Evolutionary conservation across 179 eudicot species (phyloP).

Genomic region (Spergularia azorica): DNA sequence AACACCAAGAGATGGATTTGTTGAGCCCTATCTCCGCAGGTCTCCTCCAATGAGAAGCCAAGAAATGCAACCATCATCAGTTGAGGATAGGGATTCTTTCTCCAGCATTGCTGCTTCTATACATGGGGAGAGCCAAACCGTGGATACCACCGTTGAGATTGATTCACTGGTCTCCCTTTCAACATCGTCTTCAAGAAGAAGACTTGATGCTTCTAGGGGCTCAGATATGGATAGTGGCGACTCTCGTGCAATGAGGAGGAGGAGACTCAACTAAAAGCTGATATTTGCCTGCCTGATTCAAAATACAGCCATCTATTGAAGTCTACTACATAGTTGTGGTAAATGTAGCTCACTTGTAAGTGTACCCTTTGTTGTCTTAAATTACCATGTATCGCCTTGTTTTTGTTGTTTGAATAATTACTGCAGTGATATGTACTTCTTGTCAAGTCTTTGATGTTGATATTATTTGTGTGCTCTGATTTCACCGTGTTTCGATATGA

Average conservation of each 20-base stretch:
- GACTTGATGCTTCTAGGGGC: constrained; percentile 63
- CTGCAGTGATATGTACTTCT: constrained; percentile 26
- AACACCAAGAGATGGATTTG: constrained; percentile 43
- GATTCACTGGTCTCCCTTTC: constrained; percentile 77
- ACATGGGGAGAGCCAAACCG: constrained; percentile 80
- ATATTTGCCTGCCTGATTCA: neutral
- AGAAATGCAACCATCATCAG: constrained; percentile 49
- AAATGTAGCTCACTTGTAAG: constrained; percentile 29
- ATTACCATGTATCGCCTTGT: constrained; percentile 21
- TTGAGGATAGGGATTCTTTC: constrained; percentile 85
- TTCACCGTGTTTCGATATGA: neutral
- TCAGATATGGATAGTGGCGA: constrained; percentile 92
- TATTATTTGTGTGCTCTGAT: constrained; percentile 7
- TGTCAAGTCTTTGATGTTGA: constrained; percentile 9
- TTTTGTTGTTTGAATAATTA: constrained; percentile 19
- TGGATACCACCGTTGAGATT: constrained; percentile 80
- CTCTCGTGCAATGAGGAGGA: constrained; percentile 76
- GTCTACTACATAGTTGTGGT: constrained; percentile 24
- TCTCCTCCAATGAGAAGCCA: constrained; percentile 50
- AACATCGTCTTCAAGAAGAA: constrained; percentile 75
- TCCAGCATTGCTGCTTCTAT: constrained; percentile 89
- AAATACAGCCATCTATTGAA: neutral
- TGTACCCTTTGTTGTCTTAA: constrained; percentile 20
- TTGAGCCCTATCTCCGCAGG: constrained; percentile 48
- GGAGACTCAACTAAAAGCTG: constrained; percentile 58